These are phyloP conservation scores for Quercus alba DNA, from an alignment of 306 rosid species.

Conservation along the genomic window DNA sequence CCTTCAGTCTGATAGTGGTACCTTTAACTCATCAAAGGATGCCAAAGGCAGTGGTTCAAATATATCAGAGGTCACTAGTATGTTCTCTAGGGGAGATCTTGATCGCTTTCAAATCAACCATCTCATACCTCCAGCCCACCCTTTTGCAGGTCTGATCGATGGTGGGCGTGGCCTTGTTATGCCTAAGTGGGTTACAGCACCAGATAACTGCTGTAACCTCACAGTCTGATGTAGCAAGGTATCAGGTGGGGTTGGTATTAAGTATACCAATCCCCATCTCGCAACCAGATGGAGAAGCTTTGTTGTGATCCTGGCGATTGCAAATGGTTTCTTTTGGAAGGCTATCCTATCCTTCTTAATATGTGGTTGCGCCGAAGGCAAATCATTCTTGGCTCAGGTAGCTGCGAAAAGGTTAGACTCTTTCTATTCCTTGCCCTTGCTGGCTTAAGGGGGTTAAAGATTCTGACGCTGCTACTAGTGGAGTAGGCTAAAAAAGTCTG, in stretches of 20 bases:
- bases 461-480: conserved; percentile 20
- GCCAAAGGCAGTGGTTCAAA: conserved; percentile 55
- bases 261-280: conserved; percentile 32
- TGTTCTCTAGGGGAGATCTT: conserved; percentile 49
- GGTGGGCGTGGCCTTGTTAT: conserved; percentile 47
- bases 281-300: conserved; percentile 46
- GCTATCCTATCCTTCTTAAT: not conserved
- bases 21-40: conserved; percentile 68
- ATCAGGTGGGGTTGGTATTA: conserved; percentile 32
- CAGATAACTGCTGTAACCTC: conserved; percentile 65
- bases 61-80: conserved; percentile 78
- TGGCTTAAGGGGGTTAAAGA: conserved; percentile 7
- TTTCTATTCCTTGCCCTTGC: conserved; percentile 24
- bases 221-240: conserved; percentile 50
- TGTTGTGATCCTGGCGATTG: conserved; percentile 21
- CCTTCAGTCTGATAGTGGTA: conserved; percentile 66
- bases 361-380: conserved; percentile 66
- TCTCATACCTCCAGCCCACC: conserved; percentile 42
- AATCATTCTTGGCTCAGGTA: conserved; percentile 75
- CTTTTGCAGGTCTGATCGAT: conserved; percentile 50
- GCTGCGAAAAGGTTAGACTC: conserved; percentile 5
- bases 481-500: conserved; percentile 23
- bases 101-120: conserved; percentile 48
- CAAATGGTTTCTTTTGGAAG: conserved; percentile 21
- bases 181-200: conserved; percentile 82